Evolutionary conservation across 2,329 filamentous ascomycete species (phyloP).

Genomic region (Diaporthe sp.): DNA sequence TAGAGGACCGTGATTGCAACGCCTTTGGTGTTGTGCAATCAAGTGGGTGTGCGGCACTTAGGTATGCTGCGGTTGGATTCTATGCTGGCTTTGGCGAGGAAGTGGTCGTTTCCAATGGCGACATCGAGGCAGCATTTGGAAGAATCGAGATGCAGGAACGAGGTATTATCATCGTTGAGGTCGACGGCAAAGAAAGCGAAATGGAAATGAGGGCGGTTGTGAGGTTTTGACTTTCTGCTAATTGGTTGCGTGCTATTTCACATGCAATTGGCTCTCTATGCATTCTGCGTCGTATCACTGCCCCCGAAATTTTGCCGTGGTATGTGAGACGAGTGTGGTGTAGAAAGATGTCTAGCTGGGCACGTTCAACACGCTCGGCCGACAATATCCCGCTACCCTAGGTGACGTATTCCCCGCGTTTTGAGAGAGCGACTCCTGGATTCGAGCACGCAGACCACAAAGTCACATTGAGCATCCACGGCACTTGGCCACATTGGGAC

Average conservation of each 20-base stretch:
- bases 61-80: too few species aligned
- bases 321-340: neutral
- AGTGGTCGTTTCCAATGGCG: too few species aligned
- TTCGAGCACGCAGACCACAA: neutral
- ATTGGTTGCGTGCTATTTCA: neutral
- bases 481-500: slow-evolving; percentile 15
- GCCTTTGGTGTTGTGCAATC: too few species aligned
- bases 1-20: too few species aligned
- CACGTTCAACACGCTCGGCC: neutral
- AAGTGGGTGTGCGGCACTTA: too few species aligned
- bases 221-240: too few species aligned
- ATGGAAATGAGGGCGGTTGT: too few species aligned
- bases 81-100: too few species aligned
- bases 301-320: neutral
- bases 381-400: neutral
- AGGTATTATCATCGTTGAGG: too few species aligned
- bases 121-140: too few species aligned
- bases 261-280: neutral
- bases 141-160: too few species aligned
- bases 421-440: neutral
- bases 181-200: too few species aligned
- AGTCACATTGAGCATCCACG: neutral
- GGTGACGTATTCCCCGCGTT: neutral
- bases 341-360: neutral
- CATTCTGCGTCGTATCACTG: neutral